phyloP scores from a whole-genome alignment of 768 basidiomycete genomes.

The Chalciporus sphaerocephalus region DNA sequence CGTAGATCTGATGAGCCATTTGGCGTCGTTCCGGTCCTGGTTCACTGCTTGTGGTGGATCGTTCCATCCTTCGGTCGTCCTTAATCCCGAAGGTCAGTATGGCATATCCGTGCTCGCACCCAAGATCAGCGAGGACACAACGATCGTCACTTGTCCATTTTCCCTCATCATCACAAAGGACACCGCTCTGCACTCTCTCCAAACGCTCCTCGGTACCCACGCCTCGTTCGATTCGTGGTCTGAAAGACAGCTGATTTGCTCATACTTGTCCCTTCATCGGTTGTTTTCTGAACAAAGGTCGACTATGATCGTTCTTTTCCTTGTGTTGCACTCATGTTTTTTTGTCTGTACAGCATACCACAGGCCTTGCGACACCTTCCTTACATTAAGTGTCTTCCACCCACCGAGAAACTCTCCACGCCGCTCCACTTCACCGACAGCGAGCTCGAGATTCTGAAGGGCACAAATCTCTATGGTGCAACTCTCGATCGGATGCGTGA shows the following conservation, averaged over 20 bases:
- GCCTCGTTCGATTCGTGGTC: conserved; percentile 40
- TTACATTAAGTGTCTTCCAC: conserved; percentile 70
- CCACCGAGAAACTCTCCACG: conserved; percentile 53
- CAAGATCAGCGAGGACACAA: conserved; percentile 46
- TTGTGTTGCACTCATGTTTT: conserved; percentile 2
- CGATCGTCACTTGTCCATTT: conserved; percentile 66
- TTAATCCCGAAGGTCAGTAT: conserved; percentile 41
- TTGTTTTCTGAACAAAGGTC: conserved; percentile 42
- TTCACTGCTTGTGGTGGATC: conserved; percentile 44
- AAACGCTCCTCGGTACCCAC: conserved; percentile 32
- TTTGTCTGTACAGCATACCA: conserved; percentile 6
- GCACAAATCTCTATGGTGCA: conserved; percentile 79
- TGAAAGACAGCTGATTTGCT: conserved; percentile 63
- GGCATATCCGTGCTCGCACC: conserved; percentile 52
- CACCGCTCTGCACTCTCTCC: conserved; percentile 41
- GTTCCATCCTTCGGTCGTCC: conserved; percentile 45
- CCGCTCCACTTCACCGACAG: conserved; percentile 62
- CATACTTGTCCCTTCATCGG: conserved; percentile 65
- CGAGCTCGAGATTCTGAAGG: conserved; percentile 66
- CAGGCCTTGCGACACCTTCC: conserved; percentile 38
- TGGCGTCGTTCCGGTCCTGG: conserved; percentile 46
- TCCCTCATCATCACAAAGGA: conserved; percentile 58
- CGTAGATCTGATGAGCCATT: background rate
- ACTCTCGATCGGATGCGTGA: conserved; percentile 58
- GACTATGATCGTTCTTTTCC: conserved; percentile 1